Evolutionary conservation across 352 stramenopile species (phyloP), one percentile per base, ranked within the genome.

Genomic region (Pythium sukuiense): DNA sequence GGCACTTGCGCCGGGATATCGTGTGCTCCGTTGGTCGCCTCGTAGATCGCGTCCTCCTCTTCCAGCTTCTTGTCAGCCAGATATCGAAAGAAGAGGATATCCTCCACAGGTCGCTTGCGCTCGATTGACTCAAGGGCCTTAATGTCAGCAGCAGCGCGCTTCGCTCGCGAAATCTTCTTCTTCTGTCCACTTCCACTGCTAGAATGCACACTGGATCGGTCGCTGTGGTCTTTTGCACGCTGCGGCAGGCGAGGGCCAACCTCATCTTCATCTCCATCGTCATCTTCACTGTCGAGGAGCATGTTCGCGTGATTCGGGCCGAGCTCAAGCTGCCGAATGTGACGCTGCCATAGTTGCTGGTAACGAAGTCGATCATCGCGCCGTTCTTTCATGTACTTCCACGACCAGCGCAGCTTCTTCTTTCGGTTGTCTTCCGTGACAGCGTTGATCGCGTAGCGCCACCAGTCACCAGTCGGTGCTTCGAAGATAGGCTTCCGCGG

Each of bases 21-120:
- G 1, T 43, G 24, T 11, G 16, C 55, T 14, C 27, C 52, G 26
- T 26, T 46, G 2, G 9, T 52, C 13, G 11, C 24, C 13, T 35
- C 39, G 9, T 49, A 12, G 18, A 41, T 13, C 33, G 55, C 61
- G 29, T 66, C 41, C 5, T 69, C 55, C 32, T 69, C 63, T 46
- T 50, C 63, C 61, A 68, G 88, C 39, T 45, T 84, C 60, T 53
- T 83, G 59, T 96, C 87, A 5, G 78, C 85, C 52, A 95, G 63
- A 56, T 90, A 95, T 20, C 88, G 85, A 50, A 96, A 96, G 60
- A 95, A 88, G 11, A 95, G 69, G 5, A 96, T 80, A 33, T 96
- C 88, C 72, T 95, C 88, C 14, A 95, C 72, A 33, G 71, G 78
- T 52, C 87, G 72, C n/a, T 80, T 74, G 16, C 73, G 69, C 55